phyloP scores from a whole-genome alignment of 805 yeast genomes.

The Wickerhamomyces chaumierensis region DNA sequence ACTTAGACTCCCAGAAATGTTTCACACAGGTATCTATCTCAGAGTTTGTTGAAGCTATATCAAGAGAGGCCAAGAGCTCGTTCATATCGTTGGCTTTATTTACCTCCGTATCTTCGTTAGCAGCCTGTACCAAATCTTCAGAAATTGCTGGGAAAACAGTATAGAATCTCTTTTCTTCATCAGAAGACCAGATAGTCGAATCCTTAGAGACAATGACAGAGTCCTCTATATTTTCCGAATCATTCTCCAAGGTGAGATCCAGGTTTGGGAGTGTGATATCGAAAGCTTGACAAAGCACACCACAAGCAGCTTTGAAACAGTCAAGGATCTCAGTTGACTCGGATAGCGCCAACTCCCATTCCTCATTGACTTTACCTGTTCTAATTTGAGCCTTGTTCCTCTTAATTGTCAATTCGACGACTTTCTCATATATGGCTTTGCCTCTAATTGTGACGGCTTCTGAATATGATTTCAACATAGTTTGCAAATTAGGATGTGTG shows the following conservation, averaged over 20 bases:
- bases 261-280: constrained; percentile 26
- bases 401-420: constrained; percentile 24
- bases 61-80: constrained; percentile 31
- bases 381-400: constrained; percentile 49
- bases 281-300: constrained; percentile 31
- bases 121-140: constrained; percentile 20
- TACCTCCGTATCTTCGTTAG: constrained; percentile 20
- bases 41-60: constrained; percentile 30
- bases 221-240: constrained; percentile 18
- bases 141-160: constrained; percentile 36
- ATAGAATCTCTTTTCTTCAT: constrained; percentile 56
- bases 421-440: constrained; percentile 23
- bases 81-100: constrained; percentile 25
- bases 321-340: constrained; percentile 26
- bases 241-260: not conserved
- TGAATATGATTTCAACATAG: constrained; percentile 30
- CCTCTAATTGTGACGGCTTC: constrained; percentile 30
- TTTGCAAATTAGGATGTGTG: constrained; percentile 17
- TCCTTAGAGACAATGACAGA: constrained; percentile 20
- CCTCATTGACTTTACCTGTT: constrained; percentile 45
- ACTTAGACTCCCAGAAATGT: constrained; percentile 34
- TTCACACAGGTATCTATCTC: constrained; percentile 38
- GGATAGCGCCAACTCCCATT: constrained; percentile 25
- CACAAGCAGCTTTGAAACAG: constrained; percentile 31
- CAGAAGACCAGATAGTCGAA: constrained; percentile 47